Percentiles rank a stretch among this genome's conserved stretches.
phyloP scores from a whole-genome alignment of 148 eudicot genomes.

The Gaultheria prostrata region DNA sequence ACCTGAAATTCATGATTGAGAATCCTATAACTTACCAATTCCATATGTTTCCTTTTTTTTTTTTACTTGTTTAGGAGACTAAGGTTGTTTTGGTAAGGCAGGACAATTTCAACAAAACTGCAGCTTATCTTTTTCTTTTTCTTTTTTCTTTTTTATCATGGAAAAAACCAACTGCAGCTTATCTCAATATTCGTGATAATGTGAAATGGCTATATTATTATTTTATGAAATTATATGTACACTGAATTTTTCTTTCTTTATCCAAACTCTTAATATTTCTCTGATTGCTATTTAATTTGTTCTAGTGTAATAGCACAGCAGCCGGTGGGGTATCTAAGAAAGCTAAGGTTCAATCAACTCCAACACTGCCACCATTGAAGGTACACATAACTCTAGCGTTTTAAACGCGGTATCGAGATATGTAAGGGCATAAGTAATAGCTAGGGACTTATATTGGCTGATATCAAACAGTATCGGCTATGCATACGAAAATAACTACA shows the following conservation, averaged over 20 bases:
- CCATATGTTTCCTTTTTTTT: not conserved
- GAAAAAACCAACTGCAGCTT: not conserved
- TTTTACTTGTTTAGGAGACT: not conserved
- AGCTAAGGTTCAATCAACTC: conserved; percentile 64
- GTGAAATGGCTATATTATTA: not conserved
- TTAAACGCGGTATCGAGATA: not conserved
- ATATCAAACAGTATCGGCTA: not conserved
- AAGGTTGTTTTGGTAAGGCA: not conserved
- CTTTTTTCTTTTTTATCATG: too few relatives aligned
- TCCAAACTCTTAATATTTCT: not conserved
- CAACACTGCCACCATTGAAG: conserved; percentile 77
- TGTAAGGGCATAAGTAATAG: not conserved
- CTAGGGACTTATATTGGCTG: not conserved
- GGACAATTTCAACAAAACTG: not conserved
- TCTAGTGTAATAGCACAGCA: conserved; percentile 63
- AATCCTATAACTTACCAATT: not conserved
- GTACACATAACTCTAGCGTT: conserved; percentile 26
- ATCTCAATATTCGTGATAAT: not conserved
- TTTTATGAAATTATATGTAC: not conserved
- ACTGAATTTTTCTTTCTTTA: not conserved
- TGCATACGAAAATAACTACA: not conserved
- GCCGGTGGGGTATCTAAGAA: conserved; percentile 67
- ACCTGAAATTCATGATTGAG: not conserved
- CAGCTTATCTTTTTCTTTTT: not conserved
- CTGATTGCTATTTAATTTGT: not conserved